Percentiles rank a stretch among this genome's conserved stretches.
phyloP scores from a whole-genome alignment of 768 basidiomycete genomes.

The Inosperma sp. region DNA sequence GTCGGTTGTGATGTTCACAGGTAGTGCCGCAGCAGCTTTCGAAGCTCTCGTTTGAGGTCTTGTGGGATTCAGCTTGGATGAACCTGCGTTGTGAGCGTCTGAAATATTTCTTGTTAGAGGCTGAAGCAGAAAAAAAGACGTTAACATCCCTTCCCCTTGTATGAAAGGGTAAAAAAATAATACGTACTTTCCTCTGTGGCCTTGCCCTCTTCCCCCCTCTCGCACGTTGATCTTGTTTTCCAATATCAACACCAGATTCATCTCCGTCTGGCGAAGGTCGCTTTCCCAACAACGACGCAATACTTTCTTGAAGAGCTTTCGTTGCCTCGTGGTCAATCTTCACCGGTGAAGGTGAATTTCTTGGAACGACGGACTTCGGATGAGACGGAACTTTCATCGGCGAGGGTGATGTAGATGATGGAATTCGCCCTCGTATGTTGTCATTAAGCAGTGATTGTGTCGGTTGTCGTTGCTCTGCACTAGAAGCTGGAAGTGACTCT shows the following conservation, averaged over 20 bases:
- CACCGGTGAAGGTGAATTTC: constrained; percentile 35
- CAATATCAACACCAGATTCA: constrained; percentile 14
- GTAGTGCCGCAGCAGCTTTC: neutral
- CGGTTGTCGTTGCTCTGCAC: neutral
- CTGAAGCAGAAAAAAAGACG: constrained; percentile 24
- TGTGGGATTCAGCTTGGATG: neutral
- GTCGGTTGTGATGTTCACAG: neutral
- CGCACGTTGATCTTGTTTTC: constrained; percentile 7
- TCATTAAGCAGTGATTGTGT: neutral
- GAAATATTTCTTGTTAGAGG: constrained; percentile 38
- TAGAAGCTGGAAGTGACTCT: neutral
- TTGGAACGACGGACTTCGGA: constrained; percentile 14
- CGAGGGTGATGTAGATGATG: constrained; percentile 56
- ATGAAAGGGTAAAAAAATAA: neutral
- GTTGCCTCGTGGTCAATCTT: constrained; percentile 46
- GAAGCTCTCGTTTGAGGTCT: constrained; percentile 1
- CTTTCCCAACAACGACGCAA: constrained; percentile 68
- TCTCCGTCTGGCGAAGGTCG: constrained; percentile 45
- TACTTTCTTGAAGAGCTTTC: constrained; percentile 63
- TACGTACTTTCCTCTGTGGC: constrained; percentile 35
- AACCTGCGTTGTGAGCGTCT: neutral
- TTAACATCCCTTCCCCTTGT: neutral
- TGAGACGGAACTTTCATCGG: constrained; percentile 43
- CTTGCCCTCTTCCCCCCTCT: constrained; percentile 36
- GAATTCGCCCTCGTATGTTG: constrained; percentile 34